Evolutionary conservation across 129 eudicot species (phyloP).

Genomic region (Cynara cardunculus): DNA sequence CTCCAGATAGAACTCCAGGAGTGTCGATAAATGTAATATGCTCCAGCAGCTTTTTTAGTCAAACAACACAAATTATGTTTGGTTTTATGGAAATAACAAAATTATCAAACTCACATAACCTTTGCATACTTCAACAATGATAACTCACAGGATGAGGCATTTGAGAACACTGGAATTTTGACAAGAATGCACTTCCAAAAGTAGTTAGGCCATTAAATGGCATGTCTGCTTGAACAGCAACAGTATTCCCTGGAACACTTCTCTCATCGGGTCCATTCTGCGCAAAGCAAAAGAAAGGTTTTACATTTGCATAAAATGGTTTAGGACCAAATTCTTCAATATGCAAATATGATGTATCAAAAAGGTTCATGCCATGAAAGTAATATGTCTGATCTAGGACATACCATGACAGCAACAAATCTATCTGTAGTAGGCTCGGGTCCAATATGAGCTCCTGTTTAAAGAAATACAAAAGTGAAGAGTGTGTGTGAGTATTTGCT

Average conservation of each 20-base stretch:
- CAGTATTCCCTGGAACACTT: conserved; percentile 87
- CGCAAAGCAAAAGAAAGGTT: conserved; percentile 4
- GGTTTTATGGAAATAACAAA: neutral
- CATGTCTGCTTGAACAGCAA: conserved; percentile 97
- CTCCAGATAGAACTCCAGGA: conserved; percentile 95
- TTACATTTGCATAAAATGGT: neutral
- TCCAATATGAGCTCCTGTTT: conserved; percentile 93
- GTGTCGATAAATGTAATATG: conserved; percentile 90
- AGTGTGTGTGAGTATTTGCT: neutral
- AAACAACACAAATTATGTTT: conserved; percentile 4
- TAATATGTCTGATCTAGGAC: neutral
- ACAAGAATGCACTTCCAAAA: conserved; percentile 87
- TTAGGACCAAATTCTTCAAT: neutral
- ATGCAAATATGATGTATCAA: neutral
- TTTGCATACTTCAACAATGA: neutral
- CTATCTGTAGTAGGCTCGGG: conserved; percentile 99
- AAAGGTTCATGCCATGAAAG: neutral
- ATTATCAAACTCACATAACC: neutral
- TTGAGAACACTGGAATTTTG: conserved; percentile 92
- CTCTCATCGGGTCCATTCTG: conserved; percentile 94
- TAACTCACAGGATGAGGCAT: conserved; percentile 94
- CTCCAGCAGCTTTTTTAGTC: conserved; percentile 56
- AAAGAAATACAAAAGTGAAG: neutral
- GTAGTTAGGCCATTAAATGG: conserved; percentile 82
- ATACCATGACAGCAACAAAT: conserved; percentile 95